phyloP scores from a whole-genome alignment of 192 early-diverging fungal genomes.

The Rhizophagus clarus region DNA sequence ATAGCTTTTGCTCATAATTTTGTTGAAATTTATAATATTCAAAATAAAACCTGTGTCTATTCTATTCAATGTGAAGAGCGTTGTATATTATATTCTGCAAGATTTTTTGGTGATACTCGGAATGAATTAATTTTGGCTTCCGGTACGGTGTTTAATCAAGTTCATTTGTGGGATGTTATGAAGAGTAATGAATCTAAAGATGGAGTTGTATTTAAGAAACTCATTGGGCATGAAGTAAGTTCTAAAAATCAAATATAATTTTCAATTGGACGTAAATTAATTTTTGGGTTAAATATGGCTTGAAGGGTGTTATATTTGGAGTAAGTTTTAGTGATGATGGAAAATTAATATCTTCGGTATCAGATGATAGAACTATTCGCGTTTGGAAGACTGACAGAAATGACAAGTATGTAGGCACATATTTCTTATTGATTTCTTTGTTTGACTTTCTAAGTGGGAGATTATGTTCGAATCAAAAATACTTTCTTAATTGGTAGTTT shows the following conservation, averaged over 20 bases:
- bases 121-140: conserved; percentile 60
- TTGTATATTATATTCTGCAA: conserved; percentile 77
- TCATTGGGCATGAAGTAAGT: conserved; percentile 59
- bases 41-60: conserved; percentile 36
- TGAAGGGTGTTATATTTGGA: conserved; percentile 74
- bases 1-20: conserved; percentile 79
- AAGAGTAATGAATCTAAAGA: conserved; percentile 41
- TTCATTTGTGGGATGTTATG: conserved; percentile 67
- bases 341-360: conserved; percentile 62
- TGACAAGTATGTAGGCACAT: conserved; percentile 32
- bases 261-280: background rate
- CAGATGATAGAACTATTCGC: conserved; percentile 83
- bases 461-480: background rate
- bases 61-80: conserved; percentile 62
- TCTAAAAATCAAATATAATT: background rate
- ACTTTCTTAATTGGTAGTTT: background rate
- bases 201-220: conserved; percentile 45
- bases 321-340: conserved; percentile 69
- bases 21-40: conserved; percentile 58
- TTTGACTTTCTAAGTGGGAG: conserved; percentile 17
- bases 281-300: background rate
- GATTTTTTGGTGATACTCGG: conserved; percentile 61
- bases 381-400: conserved; percentile 61
- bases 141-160: conserved; percentile 86
- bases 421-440: background rate